A percentile compares a stretch with the other conserved stretches of the same genome.
Evolutionary conservation across 1,139 yeast species (phyloP).

Genomic region (Hansenula anomala): DNA sequence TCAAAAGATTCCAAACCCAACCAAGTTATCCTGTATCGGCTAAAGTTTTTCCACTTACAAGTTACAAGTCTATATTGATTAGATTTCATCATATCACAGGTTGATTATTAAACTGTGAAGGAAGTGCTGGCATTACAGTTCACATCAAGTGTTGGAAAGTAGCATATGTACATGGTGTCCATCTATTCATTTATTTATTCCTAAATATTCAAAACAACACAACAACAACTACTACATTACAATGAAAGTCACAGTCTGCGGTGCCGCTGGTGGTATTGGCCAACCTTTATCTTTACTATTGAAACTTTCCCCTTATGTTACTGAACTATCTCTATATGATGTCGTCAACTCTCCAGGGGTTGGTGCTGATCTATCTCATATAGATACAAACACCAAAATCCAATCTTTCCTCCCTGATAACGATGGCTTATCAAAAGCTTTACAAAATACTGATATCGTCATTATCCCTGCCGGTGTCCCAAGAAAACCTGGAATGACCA

Average conservation of each 20-base stretch:
- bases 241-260: conserved; percentile 63
- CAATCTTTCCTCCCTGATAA: conserved; percentile 67
- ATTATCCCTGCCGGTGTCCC: conserved; percentile 97
- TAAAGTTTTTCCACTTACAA: no score
- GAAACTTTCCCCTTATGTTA: conserved; percentile 50
- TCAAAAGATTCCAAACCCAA: no score
- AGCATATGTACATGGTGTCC: no score
- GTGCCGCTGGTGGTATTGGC: conserved; percentile 90
- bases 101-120: no score
- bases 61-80: no score
- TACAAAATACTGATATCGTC: conserved; percentile 69
- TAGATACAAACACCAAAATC: conserved; percentile 75
- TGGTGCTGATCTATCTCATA: conserved; percentile 86
- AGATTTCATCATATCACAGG: no score
- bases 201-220: neutral
- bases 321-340: conserved; percentile 76
- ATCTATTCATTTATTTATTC: neutral
- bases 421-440: conserved; percentile 51
- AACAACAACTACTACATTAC: conserved; percentile 1
- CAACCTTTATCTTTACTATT: conserved; percentile 86
- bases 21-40: no score
- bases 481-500: conserved; percentile 97
- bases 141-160: no score
- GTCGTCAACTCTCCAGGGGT: conserved; percentile 91
- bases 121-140: no score